Conservation (phyloP, 768 basidiomycete genomes). For the Lactarius deliciosus region DNA sequence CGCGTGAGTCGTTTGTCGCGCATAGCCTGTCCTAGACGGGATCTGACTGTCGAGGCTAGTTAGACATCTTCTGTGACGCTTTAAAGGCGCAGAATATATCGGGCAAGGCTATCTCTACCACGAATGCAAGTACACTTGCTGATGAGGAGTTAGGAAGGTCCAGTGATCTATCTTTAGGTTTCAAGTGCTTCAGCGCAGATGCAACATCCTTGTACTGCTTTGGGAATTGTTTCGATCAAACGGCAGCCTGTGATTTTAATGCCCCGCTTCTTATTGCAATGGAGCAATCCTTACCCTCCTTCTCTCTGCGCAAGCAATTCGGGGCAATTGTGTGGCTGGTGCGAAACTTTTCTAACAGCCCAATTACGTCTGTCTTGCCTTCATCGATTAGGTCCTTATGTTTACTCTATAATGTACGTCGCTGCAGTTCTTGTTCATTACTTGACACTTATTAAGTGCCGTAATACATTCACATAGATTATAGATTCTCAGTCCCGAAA, state of each 20-base stretch:
- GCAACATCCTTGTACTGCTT: constrained; percentile 7
- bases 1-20: neutral
- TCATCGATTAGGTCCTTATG: constrained; percentile 5
- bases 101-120: neutral
- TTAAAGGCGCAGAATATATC: constrained; percentile 1
- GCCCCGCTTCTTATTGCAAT: neutral
- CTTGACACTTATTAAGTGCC: neutral
- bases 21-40: neutral
- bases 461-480: neutral
- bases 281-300: constrained; percentile 3
- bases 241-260: neutral
- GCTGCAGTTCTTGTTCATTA: neutral
- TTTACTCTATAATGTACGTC: constrained; percentile 1
- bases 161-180: constrained; percentile 8
- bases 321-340: constrained; percentile 1
- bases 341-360: constrained; percentile 8
- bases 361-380: neutral
- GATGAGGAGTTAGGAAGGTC: constrained; percentile 6
- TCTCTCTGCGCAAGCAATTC: constrained; percentile 3
- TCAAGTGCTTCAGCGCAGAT: constrained; percentile 12
- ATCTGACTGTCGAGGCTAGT: neutral
- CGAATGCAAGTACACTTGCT: neutral
- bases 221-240: constrained; percentile 10
- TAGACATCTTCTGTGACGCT: constrained; percentile 6
- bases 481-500: constrained; percentile 2